Conservation (phyloP, 768 basidiomycete species). For the Agrocybe chaxingu region DNA sequence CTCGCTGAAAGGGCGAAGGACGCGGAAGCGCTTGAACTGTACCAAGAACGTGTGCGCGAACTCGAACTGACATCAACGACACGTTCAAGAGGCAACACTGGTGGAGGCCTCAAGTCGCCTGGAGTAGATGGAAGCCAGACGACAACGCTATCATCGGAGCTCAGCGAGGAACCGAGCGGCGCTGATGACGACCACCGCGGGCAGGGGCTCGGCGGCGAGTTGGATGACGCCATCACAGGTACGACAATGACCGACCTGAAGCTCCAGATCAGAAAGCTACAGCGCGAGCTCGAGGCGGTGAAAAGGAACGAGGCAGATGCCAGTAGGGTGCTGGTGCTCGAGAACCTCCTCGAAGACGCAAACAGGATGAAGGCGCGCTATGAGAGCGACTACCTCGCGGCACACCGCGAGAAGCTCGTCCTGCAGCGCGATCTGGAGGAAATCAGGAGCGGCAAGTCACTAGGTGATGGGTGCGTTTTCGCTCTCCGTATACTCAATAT, state of each 20-base stretch:
- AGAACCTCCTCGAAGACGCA: slow-evolving; percentile 89
- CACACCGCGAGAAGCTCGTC: slow-evolving; percentile 79
- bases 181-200: slow-evolving; percentile 43
- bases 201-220: slow-evolving; percentile 76
- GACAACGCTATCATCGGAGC: slow-evolving; percentile 20
- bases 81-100: slow-evolving; percentile 32
- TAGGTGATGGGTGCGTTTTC: slow-evolving; percentile 70
- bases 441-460: slow-evolving; percentile 80
- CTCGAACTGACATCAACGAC: slow-evolving; percentile 66
- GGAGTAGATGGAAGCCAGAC: slow-evolving; percentile 13
- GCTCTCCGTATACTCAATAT: slow-evolving; percentile 1
- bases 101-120: slow-evolving; percentile 16
- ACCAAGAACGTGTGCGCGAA: slow-evolving; percentile 88
- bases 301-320: slow-evolving; percentile 74
- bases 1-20: slow-evolving; percentile 73
- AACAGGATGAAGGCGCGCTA: slow-evolving; percentile 88
- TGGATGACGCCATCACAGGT: slow-evolving; percentile 82
- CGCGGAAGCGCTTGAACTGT: slow-evolving; percentile 81
- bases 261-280: slow-evolving; percentile 76
- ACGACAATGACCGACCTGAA: slow-evolving; percentile 92
- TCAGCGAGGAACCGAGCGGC: slow-evolving; percentile 34
- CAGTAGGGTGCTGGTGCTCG: slow-evolving; percentile 77
- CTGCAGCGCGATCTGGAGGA: slow-evolving; percentile 83
- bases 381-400: slow-evolving; percentile 81
- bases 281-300: slow-evolving; percentile 76